phyloP scores from a whole-genome alignment of 169 alveolate genomes.

The Plasmodium blacklocki region DNA sequence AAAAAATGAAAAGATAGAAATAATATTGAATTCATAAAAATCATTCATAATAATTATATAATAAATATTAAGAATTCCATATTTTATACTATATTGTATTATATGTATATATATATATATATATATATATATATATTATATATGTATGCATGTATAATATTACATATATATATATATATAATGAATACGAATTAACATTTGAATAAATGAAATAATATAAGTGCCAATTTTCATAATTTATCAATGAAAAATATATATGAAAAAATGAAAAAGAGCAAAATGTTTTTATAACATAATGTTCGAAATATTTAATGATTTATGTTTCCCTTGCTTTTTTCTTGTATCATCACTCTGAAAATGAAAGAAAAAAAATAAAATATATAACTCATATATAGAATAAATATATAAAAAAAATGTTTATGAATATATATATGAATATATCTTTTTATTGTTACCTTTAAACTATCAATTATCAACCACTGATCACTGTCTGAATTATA shows the following conservation, averaged over 20 bases:
- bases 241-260: too few species aligned
- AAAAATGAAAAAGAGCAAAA: too few species aligned
- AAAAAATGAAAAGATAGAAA: not conserved
- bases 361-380: conserved; percentile 6
- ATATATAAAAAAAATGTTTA: not conserved
- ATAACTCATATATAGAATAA: too few species aligned
- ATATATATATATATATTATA: conserved; percentile 4
- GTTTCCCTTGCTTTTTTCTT: conserved; percentile 26
- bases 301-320: conserved; percentile 31
- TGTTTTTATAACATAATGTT: conserved; percentile 41
- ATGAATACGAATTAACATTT: too few species aligned
- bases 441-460: conserved; percentile 44
- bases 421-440: not conserved
- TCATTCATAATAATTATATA: not conserved
- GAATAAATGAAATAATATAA: too few species aligned
- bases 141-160: not conserved
- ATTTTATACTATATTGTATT: too few species aligned
- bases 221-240: too few species aligned
- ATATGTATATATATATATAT: not conserved
- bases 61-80: not conserved
- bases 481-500: conserved; percentile 66
- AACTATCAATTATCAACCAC: conserved; percentile 74
- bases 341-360: conserved; percentile 33
- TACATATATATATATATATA: too few species aligned
- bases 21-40: not conserved